phyloP scores from a whole-genome alignment of 176 grass and related monocot species.

The Eragrostis nindensis region DNA sequence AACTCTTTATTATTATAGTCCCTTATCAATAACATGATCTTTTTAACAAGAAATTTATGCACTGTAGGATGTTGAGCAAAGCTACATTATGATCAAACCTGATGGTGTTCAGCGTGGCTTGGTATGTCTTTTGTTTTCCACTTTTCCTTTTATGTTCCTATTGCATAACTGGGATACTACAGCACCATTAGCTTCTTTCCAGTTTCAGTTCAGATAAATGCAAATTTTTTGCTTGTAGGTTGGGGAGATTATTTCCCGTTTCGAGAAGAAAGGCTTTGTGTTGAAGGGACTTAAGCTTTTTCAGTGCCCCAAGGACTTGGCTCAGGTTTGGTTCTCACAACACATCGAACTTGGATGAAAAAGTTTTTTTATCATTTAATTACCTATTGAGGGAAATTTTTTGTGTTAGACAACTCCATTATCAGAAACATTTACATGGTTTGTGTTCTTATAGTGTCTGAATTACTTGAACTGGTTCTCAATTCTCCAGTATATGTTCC shows the following conservation, averaged over 20 bases:
- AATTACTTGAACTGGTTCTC: not conserved
- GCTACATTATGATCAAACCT: constrained; percentile 98
- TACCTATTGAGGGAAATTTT: not conserved
- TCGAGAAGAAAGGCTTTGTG: constrained; percentile 97
- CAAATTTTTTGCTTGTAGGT: constrained; percentile 52
- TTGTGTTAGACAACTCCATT: not conserved
- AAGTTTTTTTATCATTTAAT: not conserved
- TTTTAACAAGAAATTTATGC: constrained; percentile 13
- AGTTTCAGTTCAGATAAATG: constrained; percentile 23
- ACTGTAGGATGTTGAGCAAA: constrained; percentile 67
- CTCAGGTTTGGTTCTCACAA: constrained; percentile 71
- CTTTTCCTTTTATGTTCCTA: constrained; percentile 6
- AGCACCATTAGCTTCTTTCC: constrained; percentile 22
- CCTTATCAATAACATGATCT: not conserved
- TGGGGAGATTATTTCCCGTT: constrained; percentile 95
- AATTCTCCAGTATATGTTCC: not conserved
- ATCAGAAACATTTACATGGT: constrained; percentile 5
- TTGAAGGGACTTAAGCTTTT: constrained; percentile 96
- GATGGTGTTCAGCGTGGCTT: constrained; percentile 92
- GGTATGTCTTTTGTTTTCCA: constrained; percentile 35
- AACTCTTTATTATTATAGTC: not conserved
- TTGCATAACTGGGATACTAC: not conserved
- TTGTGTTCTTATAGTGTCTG: not conserved
- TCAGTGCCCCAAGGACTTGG: constrained; percentile 87
- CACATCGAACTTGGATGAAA: not conserved